A percentile compares a stretch with the other conserved stretches of the same genome.
Conservation (phyloP, 495 filamentous ascomycete genomes). For the Glarea lozoyensis region DNA sequence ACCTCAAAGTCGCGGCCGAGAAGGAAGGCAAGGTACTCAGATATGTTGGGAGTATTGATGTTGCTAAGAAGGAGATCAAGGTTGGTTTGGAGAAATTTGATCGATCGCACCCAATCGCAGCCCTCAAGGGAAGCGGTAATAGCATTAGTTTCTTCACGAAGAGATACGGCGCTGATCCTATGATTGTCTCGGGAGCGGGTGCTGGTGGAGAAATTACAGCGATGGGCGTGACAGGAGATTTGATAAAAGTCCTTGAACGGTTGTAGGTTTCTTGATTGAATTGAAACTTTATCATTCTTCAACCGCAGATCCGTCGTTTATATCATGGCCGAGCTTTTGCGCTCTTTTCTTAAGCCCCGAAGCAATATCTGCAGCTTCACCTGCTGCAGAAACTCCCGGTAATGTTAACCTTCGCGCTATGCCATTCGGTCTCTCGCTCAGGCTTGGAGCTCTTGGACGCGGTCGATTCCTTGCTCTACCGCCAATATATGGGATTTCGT, state of each 20-base stretch:
- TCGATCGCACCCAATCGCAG: conserved; percentile 76
- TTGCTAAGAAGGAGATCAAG: conserved; percentile 63
- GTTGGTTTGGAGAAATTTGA: conserved; percentile 86
- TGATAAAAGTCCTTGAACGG: conserved; percentile 66
- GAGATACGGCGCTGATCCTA: conserved; percentile 78
- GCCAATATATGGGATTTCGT: conserved; percentile 53
- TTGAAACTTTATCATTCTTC: conserved; percentile 8
- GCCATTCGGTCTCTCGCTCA: conserved; percentile 51
- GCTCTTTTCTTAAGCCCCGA: conserved; percentile 14
- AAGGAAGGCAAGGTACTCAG: conserved; percentile 83
- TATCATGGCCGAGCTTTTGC: conserved; percentile 3
- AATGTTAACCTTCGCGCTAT: conserved; percentile 34
- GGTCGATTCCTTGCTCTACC: conserved; percentile 54
- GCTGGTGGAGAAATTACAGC: conserved; percentile 93
- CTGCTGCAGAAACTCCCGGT: conserved; percentile 7
- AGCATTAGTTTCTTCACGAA: conserved; percentile 97
- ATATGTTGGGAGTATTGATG: conserved; percentile 89
- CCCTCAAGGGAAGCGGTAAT: conserved; percentile 93
- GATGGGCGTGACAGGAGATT: conserved; percentile 86
- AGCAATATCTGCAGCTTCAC: conserved; percentile 6
- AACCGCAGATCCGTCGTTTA: conserved; percentile 5
- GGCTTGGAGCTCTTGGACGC: conserved; percentile 54
- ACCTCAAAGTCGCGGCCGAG: conserved; percentile 66
- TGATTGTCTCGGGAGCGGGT: conserved; percentile 91
- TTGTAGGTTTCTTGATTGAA: conserved; percentile 6